These are phyloP conservation scores for Arachnomyces sp. DNA, from an alignment of 2,329 filamentous ascomycete genomes.

Conservation along the genomic window DNA sequence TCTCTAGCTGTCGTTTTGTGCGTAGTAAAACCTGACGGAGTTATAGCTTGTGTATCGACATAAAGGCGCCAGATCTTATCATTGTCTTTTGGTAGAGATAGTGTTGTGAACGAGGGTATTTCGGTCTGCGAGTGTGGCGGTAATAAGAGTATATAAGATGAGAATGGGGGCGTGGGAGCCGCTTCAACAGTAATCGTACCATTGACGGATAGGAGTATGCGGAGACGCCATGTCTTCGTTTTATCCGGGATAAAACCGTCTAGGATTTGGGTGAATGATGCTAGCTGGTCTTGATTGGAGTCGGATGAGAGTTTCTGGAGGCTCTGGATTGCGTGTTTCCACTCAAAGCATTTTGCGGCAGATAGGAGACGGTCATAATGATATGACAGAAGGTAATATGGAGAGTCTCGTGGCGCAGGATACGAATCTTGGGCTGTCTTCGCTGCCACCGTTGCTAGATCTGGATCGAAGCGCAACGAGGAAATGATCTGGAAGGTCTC, in stretches of 20 bases:
- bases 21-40: conserved; percentile 60
- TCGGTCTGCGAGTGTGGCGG: neutral
- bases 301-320: conserved; percentile 16
- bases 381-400: conserved; percentile 71
- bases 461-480: conserved; percentile 63
- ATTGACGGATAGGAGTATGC: conserved; percentile 24
- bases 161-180: conserved; percentile 21
- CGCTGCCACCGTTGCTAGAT: conserved; percentile 36
- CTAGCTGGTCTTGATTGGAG: conserved; percentile 24
- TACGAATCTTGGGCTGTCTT: conserved; percentile 26
- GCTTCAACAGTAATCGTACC: conserved; percentile 27
- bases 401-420: conserved; percentile 40
- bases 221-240: conserved; percentile 31
- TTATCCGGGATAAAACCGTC: conserved; percentile 26
- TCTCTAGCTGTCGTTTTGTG: conserved; percentile 75
- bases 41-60: conserved; percentile 47
- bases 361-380: conserved; percentile 72
- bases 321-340: conserved; percentile 27
- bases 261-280: conserved; percentile 19
- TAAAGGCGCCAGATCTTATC: conserved; percentile 40
- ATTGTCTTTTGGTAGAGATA: conserved; percentile 3
- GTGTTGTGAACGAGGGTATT: conserved; percentile 21
- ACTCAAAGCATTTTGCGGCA: conserved; percentile 45
- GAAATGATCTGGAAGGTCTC: conserved; percentile 57
- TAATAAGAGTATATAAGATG: conserved; percentile 9